phyloP scores from a whole-genome alignment of 2,329 filamentous ascomycete species.

The Zelopaecilomyces penicillatus region DNA sequence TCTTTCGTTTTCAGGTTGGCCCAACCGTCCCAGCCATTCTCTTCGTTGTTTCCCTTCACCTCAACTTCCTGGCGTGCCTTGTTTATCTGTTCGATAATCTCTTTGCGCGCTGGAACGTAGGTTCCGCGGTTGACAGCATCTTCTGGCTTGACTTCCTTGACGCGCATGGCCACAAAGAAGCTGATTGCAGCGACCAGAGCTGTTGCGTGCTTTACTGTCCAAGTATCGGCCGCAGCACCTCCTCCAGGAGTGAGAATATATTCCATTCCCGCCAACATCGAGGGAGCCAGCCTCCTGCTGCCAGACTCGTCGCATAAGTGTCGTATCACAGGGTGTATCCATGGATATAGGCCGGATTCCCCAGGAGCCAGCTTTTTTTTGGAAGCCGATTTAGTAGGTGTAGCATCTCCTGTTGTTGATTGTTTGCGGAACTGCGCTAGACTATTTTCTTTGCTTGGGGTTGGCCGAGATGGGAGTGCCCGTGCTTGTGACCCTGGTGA shows the following conservation, averaged over 20 bases:
- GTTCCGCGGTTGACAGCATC: conserved; percentile 31
- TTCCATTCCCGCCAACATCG: conserved; percentile 68
- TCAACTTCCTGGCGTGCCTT: conserved; percentile 33
- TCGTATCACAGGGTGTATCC: conserved; percentile 62
- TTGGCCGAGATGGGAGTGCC: conserved; percentile 31
- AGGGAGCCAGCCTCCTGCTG: conserved; percentile 56
- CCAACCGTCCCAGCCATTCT: conserved; percentile 48
- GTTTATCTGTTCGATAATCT: conserved; percentile 35
- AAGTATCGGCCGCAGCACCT: conserved; percentile 37
- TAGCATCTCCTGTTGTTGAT: conserved; percentile 18
- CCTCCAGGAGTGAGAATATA: conserved; percentile 37
- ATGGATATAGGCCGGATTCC: conserved; percentile 43
- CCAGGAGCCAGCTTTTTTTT: conserved; percentile 17
- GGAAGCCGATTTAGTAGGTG: conserved; percentile 36
- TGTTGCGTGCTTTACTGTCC: conserved; percentile 40
- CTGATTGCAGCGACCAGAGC: conserved; percentile 52
- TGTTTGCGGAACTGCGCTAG: conserved; percentile 35
- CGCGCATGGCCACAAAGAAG: conserved; percentile 48
- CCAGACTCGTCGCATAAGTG: conserved; percentile 53
- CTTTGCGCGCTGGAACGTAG: conserved; percentile 38
- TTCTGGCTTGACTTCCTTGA: conserved; percentile 32
- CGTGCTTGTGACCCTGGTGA: conserved; percentile 21
- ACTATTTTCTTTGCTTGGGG: conserved; percentile 38
- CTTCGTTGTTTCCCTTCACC: conserved; percentile 32
- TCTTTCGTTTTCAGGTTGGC: conserved; percentile 39